Evolutionary conservation across 129 eudicot species (phyloP), one percentile per base, ranked within the genome.

Genomic region (Cynara cardunculus): DNA sequence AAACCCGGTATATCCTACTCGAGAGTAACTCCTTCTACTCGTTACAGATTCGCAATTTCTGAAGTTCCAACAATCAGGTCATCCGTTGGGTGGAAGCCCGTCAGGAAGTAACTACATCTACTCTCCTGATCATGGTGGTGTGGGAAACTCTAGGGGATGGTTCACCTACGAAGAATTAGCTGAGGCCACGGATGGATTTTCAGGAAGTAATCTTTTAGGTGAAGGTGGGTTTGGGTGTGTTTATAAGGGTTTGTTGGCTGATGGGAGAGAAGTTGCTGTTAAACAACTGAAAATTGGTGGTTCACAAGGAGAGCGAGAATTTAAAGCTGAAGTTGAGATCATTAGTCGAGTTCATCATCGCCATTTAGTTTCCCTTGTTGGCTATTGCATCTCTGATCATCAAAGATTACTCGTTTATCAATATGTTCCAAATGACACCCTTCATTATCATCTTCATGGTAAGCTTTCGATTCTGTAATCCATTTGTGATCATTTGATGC

Each of bases 151-250:
- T 4, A 87, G 93, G 82, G 72, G 91, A 69, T 90, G 91, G 88
- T 95, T 95, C 86, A 87, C 93, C 7, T 95, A 89, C 69, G 94
- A 95, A 84, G 97, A 90, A 83, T 78, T 95, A 87, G n/a, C 89
- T 10, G 88, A 61, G 32, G 99, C 99, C 41, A 92, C 99, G 72
- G 82, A 88, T 79, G 93, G 94, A 7, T 95, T 95, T 84, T 87
- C 97, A 3, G 74, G 75, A 80, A 84, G 87, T 56, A 92, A 90
- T 80, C 73, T 90, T 34, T 79, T 95, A 81, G 99, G 99, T 24
- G 94, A 91, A 88, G 99, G 99, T 61, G 99, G 99, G 46, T 95
- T 95, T 77, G 99, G 99, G 69, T 90, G 91, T 81, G 99, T 95
- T 86, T 95, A 95, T 83, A 92, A 92, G 83, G 99, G 99, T 5